phyloP scores from a whole-genome alignment of 345 rosid species.

The Luvunga scandens region DNA sequence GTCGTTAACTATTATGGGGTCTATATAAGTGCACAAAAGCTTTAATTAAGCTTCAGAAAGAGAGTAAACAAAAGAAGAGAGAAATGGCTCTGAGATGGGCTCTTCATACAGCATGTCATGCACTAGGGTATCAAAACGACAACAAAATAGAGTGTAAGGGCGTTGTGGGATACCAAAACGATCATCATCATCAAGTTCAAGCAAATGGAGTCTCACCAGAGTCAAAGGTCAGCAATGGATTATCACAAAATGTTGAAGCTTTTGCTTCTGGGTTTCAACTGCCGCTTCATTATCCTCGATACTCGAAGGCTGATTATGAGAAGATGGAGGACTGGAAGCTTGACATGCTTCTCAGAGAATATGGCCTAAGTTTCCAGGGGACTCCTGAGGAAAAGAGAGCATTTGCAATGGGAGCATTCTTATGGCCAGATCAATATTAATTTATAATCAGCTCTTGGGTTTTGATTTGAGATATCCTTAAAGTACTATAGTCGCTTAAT shows the following conservation, averaged over 20 bases:
- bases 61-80: not conserved
- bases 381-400: conserved; percentile 50
- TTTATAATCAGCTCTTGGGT: not conserved
- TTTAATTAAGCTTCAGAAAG: not conserved
- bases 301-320: conserved; percentile 55
- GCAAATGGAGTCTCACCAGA: conserved; percentile 7
- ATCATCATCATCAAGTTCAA: not conserved
- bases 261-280: conserved; percentile 40
- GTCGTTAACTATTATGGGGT: not conserved
- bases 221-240: not conserved
- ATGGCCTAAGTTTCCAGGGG: conserved; percentile 44
- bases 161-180: conserved; percentile 3
- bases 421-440: conserved; percentile 56
- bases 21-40: not conserved
- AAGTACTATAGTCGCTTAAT: too few species aligned
- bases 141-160: not conserved
- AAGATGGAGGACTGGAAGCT: conserved; percentile 74
- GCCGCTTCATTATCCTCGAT: conserved; percentile 74
- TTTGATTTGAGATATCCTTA: too few species aligned
- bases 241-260: not conserved
- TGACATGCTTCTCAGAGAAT: conserved; percentile 52
- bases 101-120: conserved; percentile 40
- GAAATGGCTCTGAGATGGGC: conserved; percentile 47
- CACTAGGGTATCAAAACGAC: conserved; percentile 28
- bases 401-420: conserved; percentile 56